phyloP scores from a whole-genome alignment of 805 yeast species.

The Candida taoyuanica region DNA sequence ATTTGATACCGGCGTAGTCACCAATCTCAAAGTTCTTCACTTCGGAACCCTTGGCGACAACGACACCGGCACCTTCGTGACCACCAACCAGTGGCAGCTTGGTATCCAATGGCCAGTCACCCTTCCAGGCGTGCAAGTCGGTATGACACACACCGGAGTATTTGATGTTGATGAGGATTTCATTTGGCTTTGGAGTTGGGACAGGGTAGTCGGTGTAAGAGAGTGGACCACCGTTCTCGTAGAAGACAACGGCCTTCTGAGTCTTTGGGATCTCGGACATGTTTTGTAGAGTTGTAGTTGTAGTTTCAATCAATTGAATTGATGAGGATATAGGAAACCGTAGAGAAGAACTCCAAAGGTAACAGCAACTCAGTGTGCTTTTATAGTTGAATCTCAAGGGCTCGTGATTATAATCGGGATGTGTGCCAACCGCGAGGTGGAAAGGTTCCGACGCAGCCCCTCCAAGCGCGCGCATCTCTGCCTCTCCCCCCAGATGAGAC shows the following conservation, averaged over 20 bases:
- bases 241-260: slow-evolving; percentile 49
- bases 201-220: slow-evolving; percentile 48
- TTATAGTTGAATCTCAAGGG: no score
- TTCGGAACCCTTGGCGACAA: slow-evolving; percentile 56
- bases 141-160: slow-evolving; percentile 67
- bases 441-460: neutral
- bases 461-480: neutral
- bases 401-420: no score
- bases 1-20: slow-evolving; percentile 63
- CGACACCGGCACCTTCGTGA: slow-evolving; percentile 72
- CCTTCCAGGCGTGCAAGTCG: slow-evolving; percentile 55
- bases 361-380: neutral
- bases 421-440: no score
- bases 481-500: no score
- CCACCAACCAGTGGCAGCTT: slow-evolving; percentile 67
- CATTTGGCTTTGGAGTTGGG: slow-evolving; percentile 53
- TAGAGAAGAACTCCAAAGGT: neutral
- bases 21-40: slow-evolving; percentile 60
- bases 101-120: slow-evolving; percentile 56
- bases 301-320: neutral
- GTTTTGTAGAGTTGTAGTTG: neutral
- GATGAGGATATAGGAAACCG: neutral
- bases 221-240: slow-evolving; percentile 44
- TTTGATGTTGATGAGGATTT: slow-evolving; percentile 50
- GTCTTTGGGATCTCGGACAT: slow-evolving; percentile 33